Evolutionary conservation across 176 grass and related monocot species (phyloP), one percentile per base, ranked within the genome.

Genomic region (Ensete ventricosum): DNA sequence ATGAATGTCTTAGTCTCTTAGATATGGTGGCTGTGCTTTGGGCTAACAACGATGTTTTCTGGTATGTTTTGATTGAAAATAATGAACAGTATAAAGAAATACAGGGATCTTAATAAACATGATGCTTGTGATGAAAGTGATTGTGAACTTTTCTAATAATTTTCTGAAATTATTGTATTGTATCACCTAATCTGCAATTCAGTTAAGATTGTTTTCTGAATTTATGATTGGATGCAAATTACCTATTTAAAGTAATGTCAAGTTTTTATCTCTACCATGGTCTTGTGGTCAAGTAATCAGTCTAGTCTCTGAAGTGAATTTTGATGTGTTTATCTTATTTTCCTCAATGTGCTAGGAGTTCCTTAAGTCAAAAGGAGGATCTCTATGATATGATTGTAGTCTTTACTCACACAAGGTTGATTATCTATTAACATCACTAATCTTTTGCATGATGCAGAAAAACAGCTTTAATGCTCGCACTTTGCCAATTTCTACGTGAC

Each of bases 381-480:
- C 8, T 70, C 10, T 20, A 20, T 1, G 17, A 21, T 70, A 50
- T 20, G 16, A 29, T 13, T 34, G 29, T 9, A 29, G 26, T 48
- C 25, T 8, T 69, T 19, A 72, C 64, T 23, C 11, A 55, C 29
- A 9, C 17, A 65, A 10, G 65, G 1, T 16, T 26, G 1, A 55
- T 50, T 17, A 43, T 48, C 24, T 34, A 63, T 5, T 21, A 10
- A 78, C 51, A 2, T 71, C 0, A 52, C 27, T 43, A 6, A 43
- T 43, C 5, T 80, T 84, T 63, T 62, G 9, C 20, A 9, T 71
- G 80, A 19, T 77, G 74, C 88, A 89, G 94, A 86, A 98, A 98
- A 87, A 98, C 90, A 64, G 94, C 94, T 53, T 73, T 93, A 76
- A 98, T 98, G 90, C 75, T 98, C 64, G 94, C 84, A 78, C 77